Evolutionary conservation across 495 filamentous ascomycete species (phyloP).

Genomic region (Parathielavia appendiculata): DNA sequence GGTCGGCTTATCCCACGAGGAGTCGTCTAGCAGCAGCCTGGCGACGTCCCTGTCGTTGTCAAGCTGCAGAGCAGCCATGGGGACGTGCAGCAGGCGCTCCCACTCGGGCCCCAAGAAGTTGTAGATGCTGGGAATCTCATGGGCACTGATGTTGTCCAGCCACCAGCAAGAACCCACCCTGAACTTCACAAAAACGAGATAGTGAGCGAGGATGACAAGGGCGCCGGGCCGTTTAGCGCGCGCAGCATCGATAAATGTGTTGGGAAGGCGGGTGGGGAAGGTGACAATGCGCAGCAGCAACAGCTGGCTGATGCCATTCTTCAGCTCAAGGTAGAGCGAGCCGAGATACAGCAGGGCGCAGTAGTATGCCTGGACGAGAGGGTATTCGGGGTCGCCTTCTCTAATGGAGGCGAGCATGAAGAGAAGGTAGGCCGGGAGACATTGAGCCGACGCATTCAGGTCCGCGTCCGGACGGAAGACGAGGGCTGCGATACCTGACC

Average conservation of each 20-base stretch:
- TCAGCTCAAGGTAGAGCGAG: conserved; percentile 40
- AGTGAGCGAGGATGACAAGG: conserved; percentile 45
- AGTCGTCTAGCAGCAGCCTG: conserved; percentile 35
- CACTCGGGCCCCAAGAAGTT: conserved; percentile 35
- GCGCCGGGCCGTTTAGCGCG: conserved; percentile 50
- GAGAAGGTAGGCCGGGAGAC: conserved; percentile 40
- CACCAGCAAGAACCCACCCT: conserved; percentile 37
- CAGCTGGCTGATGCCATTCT: conserved; percentile 33
- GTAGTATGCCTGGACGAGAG: conserved; percentile 32
- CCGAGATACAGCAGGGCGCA: conserved; percentile 38
- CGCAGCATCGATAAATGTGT: conserved; percentile 48
- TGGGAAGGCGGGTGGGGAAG: conserved; percentile 45
- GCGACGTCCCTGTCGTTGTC: conserved; percentile 25
- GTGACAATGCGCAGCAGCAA: conserved; percentile 40
- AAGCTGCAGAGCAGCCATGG: conserved; percentile 27
- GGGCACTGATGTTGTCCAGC: conserved; percentile 37
- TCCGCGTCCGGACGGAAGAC: conserved; percentile 40
- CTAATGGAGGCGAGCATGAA: conserved; percentile 41
- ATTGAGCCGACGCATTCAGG: conserved; percentile 29
- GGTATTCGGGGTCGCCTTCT: conserved; percentile 29
- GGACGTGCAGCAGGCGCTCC: conserved; percentile 33
- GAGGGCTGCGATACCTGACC: conserved; percentile 33
- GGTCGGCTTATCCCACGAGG: conserved; percentile 29
- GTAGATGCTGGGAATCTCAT: conserved; percentile 38
- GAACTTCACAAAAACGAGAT: conserved; percentile 42